phyloP scores from a whole-genome alignment of 345 rosid genomes.

The Eucalyptus grandis region DNA sequence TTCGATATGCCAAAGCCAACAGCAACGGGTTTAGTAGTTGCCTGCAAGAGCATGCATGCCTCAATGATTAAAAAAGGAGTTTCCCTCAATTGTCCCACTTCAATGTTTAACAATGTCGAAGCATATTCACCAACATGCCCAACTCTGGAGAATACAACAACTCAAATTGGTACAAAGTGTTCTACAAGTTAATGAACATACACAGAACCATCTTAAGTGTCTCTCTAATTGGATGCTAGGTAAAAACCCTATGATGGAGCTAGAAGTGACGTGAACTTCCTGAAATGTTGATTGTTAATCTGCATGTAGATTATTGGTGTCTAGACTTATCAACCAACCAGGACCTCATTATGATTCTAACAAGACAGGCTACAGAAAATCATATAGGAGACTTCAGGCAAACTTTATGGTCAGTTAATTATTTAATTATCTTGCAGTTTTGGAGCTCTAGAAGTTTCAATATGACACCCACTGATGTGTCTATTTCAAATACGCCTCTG shows the following conservation, averaged over 20 bases:
- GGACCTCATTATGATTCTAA: neutral
- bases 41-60: slow-evolving; percentile 11
- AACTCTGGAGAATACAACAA: neutral
- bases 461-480: neutral
- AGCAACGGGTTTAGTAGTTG: slow-evolving; percentile 75
- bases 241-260: neutral
- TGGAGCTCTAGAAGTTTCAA: neutral
- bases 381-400: neutral
- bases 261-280: neutral
- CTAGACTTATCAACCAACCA: neutral
- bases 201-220: neutral
- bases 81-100: neutral
- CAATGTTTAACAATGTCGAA: neutral
- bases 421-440: neutral
- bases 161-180: neutral
- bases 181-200: neutral
- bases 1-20: slow-evolving; percentile 95
- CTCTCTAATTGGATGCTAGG: neutral
- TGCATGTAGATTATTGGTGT: neutral
- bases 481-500: neutral
- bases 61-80: neutral
- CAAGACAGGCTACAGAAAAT: neutral
- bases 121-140: neutral
- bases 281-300: neutral
- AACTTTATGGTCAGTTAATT: neutral